Percentiles rank a stretch among this genome's conserved stretches.
Conservation (phyloP, 2,329 filamentous ascomycete species). For the Aspergillus sp. region DNA sequence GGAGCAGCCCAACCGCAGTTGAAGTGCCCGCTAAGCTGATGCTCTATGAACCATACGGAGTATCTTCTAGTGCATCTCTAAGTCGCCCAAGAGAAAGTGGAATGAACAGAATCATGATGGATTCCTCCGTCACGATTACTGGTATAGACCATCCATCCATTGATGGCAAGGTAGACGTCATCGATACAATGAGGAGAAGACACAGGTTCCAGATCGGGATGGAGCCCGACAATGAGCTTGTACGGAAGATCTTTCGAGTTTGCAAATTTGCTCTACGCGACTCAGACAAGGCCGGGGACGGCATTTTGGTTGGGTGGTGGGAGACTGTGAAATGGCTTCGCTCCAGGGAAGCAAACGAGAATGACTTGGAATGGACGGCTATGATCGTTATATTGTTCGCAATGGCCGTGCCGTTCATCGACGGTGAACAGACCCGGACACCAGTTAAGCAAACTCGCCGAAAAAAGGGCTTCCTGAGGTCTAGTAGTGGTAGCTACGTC, state of each 20-base stretch:
- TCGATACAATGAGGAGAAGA: constrained; percentile 57
- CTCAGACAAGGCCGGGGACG: constrained; percentile 52
- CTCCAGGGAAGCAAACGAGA: constrained; percentile 41
- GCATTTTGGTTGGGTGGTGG: constrained; percentile 66
- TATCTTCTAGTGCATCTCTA: constrained; percentile 52
- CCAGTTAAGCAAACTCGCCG: constrained; percentile 34
- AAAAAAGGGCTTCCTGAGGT: constrained; percentile 41
- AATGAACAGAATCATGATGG: constrained; percentile 41
- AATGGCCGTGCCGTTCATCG: constrained; percentile 58
- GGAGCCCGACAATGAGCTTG: constrained; percentile 59
- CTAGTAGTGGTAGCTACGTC: constrained; percentile 45
- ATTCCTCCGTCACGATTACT: constrained; percentile 39
- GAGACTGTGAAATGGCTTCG: constrained; percentile 67
- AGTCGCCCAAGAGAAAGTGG: constrained; percentile 51
- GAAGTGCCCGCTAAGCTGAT: constrained; percentile 55
- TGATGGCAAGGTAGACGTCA: constrained; percentile 60
- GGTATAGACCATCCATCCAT: constrained; percentile 56
- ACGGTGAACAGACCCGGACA: constrained; percentile 24
- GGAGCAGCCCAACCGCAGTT: constrained; percentile 67
- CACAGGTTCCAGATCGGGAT: constrained; percentile 67
- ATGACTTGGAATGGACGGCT: constrained; percentile 65
- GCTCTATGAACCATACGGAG: constrained; percentile 55
- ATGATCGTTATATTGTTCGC: constrained; percentile 60
- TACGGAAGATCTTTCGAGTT: constrained; percentile 56
- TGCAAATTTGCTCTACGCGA: constrained; percentile 62